These are phyloP conservation scores for Oehlia diaphana DNA, from an alignment of 192 early-diverging fungal species.

Conservation along the genomic window DNA sequence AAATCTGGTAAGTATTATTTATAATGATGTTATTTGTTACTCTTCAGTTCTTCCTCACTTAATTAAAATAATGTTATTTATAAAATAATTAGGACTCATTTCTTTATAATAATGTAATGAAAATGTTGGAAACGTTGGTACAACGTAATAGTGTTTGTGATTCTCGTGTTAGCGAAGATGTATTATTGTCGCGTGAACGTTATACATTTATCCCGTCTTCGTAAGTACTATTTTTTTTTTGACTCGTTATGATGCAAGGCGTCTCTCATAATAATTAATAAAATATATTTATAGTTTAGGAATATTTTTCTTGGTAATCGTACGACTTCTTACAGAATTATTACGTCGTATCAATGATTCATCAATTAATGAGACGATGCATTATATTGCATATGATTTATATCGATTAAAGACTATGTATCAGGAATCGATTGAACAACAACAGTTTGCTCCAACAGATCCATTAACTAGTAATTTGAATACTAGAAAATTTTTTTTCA, in stretches of 20 bases:
- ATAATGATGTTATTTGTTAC: no score
- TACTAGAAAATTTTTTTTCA: neutral
- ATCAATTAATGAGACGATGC: constrained; percentile 7
- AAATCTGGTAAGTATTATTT: no score
- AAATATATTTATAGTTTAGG: neutral
- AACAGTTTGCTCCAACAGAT: constrained; percentile 6
- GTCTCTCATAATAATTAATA: no score
- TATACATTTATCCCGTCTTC: no score
- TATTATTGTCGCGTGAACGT: neutral
- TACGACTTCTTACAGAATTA: constrained; percentile 38
- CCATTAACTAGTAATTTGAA: neutral
- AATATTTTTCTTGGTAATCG: constrained; percentile 35
- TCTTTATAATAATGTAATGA: neutral
- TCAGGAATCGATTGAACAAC: neutral
- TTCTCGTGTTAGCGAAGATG: neutral
- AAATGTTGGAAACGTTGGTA: neutral
- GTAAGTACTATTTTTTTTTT: no score
- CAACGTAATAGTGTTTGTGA: constrained; percentile 15
- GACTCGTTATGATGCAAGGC: no score
- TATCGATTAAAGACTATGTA: no score
- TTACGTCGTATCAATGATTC: constrained; percentile 37
- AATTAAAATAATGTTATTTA: neutral
- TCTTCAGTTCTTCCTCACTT: no score
- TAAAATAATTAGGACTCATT: no score
- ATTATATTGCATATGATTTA: neutral